Evolutionary conservation across 768 basidiomycete genomes (phyloP).

Genomic region (Nevesoporus exiguus): DNA sequence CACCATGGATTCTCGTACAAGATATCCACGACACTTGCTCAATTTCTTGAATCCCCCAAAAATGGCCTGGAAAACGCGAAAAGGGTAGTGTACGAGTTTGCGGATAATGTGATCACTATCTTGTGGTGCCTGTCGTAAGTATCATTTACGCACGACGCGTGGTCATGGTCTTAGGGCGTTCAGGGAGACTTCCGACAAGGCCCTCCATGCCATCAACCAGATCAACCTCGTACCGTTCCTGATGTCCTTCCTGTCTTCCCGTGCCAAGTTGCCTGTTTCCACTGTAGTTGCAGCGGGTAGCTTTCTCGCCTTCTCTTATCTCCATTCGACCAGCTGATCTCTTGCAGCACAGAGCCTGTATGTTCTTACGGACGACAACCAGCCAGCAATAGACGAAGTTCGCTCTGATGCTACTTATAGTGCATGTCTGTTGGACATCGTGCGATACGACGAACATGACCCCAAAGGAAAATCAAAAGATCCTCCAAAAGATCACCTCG

Average conservation of each 20-base stretch:
- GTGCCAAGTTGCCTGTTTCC: constrained; percentile 61
- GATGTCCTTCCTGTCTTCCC: constrained; percentile 81
- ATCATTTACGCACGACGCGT: background rate
- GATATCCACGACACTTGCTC: constrained; percentile 72
- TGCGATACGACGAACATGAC: constrained; percentile 35
- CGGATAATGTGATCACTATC: constrained; percentile 90
- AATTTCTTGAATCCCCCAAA: constrained; percentile 60
- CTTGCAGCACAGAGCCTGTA: constrained; percentile 83
- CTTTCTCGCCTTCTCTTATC: constrained; percentile 7
- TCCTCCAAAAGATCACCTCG: constrained; percentile 43
- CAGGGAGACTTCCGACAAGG: constrained; percentile 92
- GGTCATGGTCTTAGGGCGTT: constrained; percentile 22
- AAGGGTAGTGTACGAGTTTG: constrained; percentile 79
- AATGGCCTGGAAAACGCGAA: constrained; percentile 65
- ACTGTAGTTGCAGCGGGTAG: constrained; percentile 81
- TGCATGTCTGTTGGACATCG: constrained; percentile 62
- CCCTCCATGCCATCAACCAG: constrained; percentile 71
- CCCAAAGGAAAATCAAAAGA: constrained; percentile 42
- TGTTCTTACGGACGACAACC: constrained; percentile 89
- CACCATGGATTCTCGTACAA: constrained; percentile 28
- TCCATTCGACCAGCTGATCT: background rate
- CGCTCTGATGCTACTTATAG: constrained; percentile 57
- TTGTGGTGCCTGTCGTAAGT: constrained; percentile 95
- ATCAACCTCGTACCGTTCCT: constrained; percentile 78
- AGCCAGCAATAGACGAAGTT: constrained; percentile 64